Base-by-base conservation (phyloP, 148 eudicot genomes). In the Diospyros kaki region DNA sequence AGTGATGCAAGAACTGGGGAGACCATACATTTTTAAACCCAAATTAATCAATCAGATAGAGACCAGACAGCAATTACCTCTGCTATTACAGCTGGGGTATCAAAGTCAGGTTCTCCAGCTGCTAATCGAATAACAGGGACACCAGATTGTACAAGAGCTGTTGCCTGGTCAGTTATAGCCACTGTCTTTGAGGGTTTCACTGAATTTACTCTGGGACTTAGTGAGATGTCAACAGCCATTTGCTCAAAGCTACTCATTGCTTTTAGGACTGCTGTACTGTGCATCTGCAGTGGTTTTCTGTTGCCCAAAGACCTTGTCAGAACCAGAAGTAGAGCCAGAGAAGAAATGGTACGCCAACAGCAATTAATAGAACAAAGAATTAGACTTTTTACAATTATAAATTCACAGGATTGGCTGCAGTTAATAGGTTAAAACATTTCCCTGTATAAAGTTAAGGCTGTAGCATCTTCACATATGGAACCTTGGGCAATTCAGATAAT, bases 51-150 rank as follows among this genome's bases (percentile, higher is more conserved):
- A 55, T 41, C 18, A 64, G 42, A 42, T 15, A 39, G 39, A 2
- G 6, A 58, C 58, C 28, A 3, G 66, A 48, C 5, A 28, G 42
- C 8, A 68, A 51, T 75, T 39, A 94, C 98, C 96, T 94, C 96
- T 56, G 89, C 88, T 70, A 92, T 89, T 63, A 80, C 85, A 40
- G 87, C 73, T 61, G 97, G 98, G 41, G 97, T 94, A 82, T 92
- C 92, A 84, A 94, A 94, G 79, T 94, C 96, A 58, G 98, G 97
- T 75, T 94, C 97, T 68, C 98, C 97, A 15, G 97, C 98, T n/a
- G 98, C 96, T 73, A 94, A 80, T 61, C 92, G 82, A 58, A 94
- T 89, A 55, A 94, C 94, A 69, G 98, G 98, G 54, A 94, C 90
- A 41, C 97, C 97, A 84, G 96, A 94, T 86, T 90, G 97, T 54